phyloP scores from a whole-genome alignment of 179 eudicot species.

The Beta lomatogona region DNA sequence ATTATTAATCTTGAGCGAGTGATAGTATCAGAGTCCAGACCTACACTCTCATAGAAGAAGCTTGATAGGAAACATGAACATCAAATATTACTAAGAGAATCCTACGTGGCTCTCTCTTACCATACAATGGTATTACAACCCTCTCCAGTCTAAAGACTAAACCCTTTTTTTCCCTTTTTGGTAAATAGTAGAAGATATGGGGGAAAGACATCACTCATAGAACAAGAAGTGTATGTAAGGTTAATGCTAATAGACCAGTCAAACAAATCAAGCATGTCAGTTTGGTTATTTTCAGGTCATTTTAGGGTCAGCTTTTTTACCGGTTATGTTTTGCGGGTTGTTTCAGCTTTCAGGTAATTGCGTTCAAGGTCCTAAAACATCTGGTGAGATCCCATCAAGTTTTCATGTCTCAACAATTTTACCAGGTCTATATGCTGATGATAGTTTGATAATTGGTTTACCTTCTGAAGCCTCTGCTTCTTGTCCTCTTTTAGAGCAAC shows the following conservation, averaged over 20 bases:
- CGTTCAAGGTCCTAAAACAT: neutral
- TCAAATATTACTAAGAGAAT: neutral
- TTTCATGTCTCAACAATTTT: neutral
- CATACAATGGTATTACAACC: no score
- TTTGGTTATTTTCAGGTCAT: neutral
- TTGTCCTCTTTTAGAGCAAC: conserved; percentile 85
- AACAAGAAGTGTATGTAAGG: neutral
- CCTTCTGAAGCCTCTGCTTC: conserved; percentile 86
- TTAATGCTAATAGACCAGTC: neutral
- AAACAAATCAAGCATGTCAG: neutral
- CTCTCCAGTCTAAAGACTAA: no score
- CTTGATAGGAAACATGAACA: neutral
- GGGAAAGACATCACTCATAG: neutral
- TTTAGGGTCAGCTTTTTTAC: neutral
- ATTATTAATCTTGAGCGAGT: neutral
- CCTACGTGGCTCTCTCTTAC: neutral
- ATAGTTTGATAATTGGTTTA: conserved; percentile 24
- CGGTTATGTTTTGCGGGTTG: neutral
- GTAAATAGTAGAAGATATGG: no score
- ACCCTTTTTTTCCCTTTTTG: no score
- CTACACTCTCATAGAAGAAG: neutral
- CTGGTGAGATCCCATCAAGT: neutral
- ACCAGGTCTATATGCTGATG: neutral
- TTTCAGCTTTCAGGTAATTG: neutral
- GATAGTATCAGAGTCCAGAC: neutral